Conservation (phyloP, 2,329 filamentous ascomycete species). For the Ophiostoma fasciatum region DNA sequence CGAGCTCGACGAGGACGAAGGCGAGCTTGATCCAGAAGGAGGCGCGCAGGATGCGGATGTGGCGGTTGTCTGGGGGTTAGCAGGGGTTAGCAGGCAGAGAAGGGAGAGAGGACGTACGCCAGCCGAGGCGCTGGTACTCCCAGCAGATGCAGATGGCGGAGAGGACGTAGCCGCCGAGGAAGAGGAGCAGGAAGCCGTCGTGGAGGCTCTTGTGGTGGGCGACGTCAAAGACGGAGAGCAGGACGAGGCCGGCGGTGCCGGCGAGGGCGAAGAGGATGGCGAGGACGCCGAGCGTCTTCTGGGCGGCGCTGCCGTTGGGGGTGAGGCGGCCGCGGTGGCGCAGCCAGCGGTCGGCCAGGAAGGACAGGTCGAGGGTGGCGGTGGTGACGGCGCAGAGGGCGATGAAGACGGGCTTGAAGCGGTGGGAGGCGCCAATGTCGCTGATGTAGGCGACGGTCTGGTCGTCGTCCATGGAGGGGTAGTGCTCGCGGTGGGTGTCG, state of each 20-base stretch:
- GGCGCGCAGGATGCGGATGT: slow-evolving; percentile 55
- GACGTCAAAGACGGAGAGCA: slow-evolving; percentile 78
- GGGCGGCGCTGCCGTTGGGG: slow-evolving; percentile 48
- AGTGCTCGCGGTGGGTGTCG: slow-evolving; percentile 36
- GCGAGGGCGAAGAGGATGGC: slow-evolving; percentile 54
- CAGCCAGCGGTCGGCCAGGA: slow-evolving; percentile 71
- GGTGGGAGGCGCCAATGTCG: slow-evolving; percentile 40
- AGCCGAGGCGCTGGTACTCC: slow-evolving; percentile 77
- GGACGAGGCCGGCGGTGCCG: slow-evolving; percentile 67
- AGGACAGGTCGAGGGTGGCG: slow-evolving; percentile 65
- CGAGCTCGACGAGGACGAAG: slow-evolving; percentile 71
- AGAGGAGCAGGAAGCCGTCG: slow-evolving; percentile 62
- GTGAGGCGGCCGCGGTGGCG: slow-evolving; percentile 67
- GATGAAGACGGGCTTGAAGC: slow-evolving; percentile 66
- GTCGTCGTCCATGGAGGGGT: slow-evolving; percentile 40
- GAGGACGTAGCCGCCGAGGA: slow-evolving; percentile 74
- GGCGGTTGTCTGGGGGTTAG: slow-evolving; percentile 43
- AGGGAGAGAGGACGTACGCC: slow-evolving; percentile 31
- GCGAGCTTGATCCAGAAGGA: slow-evolving; percentile 80
- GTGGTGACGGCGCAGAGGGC: slow-evolving; percentile 56
- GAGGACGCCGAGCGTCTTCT: slow-evolving; percentile 47
- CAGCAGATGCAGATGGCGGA: slow-evolving; percentile 79
- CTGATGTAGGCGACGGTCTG: slow-evolving; percentile 60
- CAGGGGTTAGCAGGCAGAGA: not conserved
- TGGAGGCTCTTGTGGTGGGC: slow-evolving; percentile 52